Evolutionary conservation across 441 rosid genomes (phyloP).

Genomic region (Jatropha podagrica): DNA sequence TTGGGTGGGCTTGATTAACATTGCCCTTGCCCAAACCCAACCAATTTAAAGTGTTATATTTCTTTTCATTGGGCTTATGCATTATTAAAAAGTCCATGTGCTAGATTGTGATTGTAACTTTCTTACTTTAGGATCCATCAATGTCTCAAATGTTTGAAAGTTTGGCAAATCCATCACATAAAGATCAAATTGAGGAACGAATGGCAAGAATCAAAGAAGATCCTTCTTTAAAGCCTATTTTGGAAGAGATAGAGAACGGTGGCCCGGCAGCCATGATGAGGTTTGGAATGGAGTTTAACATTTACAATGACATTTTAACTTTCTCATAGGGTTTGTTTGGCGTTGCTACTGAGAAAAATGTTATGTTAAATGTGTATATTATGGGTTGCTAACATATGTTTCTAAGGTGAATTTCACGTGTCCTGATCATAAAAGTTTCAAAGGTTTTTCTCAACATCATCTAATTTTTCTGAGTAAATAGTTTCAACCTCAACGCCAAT

Average conservation of each 20-base stretch:
- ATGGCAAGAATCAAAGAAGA: conserved; percentile 84
- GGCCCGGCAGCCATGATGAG: conserved; percentile 98
- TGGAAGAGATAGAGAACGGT: conserved; percentile 88
- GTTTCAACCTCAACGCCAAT: too few relatives aligned
- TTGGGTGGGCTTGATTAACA: background rate
- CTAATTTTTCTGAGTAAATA: too few relatives aligned
- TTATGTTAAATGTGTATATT: too few relatives aligned
- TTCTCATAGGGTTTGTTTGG: background rate
- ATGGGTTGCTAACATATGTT: too few relatives aligned
- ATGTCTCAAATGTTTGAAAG: conserved; percentile 90
- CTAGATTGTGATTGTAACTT: conserved; percentile 10
- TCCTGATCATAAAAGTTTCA: too few relatives aligned
- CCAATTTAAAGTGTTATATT: background rate
- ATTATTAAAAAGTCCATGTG: conserved; percentile 10
- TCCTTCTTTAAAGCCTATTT: conserved; percentile 77
- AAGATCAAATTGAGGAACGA: conserved; percentile 81
- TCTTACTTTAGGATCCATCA: conserved; percentile 71
- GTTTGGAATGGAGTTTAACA: conserved; percentile 35
- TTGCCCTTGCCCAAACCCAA: background rate
- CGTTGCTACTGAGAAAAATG: too few relatives aligned
- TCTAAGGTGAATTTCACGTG: too few relatives aligned
- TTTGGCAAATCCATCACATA: conserved; percentile 63
- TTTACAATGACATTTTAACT: background rate
- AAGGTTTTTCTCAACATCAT: too few relatives aligned
- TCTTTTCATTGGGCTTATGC: background rate